Conservation (phyloP, 2,329 filamentous ascomycete genomes). For the Fusarium siculi region DNA sequence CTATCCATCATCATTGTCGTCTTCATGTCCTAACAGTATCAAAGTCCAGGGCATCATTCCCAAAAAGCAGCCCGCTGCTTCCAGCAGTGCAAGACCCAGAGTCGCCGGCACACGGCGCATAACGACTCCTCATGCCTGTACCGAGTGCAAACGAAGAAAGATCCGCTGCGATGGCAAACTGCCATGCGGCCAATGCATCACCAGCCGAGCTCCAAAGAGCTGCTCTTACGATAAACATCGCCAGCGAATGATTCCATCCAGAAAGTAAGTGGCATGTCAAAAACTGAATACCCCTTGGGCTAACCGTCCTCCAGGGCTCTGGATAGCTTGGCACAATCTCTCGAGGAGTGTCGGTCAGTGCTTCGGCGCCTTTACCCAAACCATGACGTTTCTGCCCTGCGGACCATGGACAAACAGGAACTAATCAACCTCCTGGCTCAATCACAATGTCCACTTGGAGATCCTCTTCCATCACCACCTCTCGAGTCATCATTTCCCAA, state of each 20-base stretch:
- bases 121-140: constrained; percentile 73
- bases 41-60: constrained; percentile 65
- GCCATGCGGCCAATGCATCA: constrained; percentile 84
- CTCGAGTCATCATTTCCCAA: constrained; percentile 61
- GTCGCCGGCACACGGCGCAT: constrained; percentile 58
- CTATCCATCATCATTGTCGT: not conserved
- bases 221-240: constrained; percentile 86
- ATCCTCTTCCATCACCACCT: constrained; percentile 63
- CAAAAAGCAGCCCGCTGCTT: constrained; percentile 56
- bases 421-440: constrained; percentile 67
- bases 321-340: constrained; percentile 70
- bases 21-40: constrained; percentile 11
- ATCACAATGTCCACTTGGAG: constrained; percentile 53
- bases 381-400: constrained; percentile 62
- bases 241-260: constrained; percentile 79
- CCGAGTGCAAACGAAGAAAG: constrained; percentile 82
- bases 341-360: constrained; percentile 68
- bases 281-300: constrained; percentile 15
- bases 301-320: constrained; percentile 57
- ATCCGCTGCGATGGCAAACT: constrained; percentile 86
- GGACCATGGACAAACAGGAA: constrained; percentile 67
- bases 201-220: constrained; percentile 80
- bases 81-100: constrained; percentile 51
- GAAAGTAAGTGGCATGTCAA: constrained; percentile 68
- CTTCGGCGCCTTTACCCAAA: constrained; percentile 66